Evolutionary conservation across 768 basidiomycete species (phyloP).

Genomic region (Lanmaoa pseudosensibilis): DNA sequence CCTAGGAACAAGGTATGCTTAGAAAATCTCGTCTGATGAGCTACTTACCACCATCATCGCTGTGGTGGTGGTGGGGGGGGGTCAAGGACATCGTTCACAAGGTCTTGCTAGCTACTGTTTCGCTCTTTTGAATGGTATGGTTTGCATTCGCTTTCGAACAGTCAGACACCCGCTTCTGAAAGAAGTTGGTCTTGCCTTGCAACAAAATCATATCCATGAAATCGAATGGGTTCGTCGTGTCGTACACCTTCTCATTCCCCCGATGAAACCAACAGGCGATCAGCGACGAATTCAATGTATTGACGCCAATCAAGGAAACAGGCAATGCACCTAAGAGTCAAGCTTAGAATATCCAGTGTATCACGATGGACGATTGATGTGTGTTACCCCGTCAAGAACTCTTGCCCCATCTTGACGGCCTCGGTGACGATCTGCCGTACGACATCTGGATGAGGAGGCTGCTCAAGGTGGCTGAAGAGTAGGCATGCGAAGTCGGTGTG

Average conservation of each 20-base stretch:
- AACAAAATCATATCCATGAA: constrained; percentile 96
- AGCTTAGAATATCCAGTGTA: background rate
- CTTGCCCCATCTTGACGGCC: constrained; percentile 84
- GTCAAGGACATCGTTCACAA: constrained; percentile 38
- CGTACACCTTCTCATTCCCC: constrained; percentile 82
- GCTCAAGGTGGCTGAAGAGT: constrained; percentile 78
- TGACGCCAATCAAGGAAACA: constrained; percentile 80
- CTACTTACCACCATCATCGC: constrained; percentile 18
- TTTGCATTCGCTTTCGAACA: constrained; percentile 69
- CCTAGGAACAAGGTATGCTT: constrained; percentile 4
- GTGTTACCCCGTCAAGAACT: constrained; percentile 74
- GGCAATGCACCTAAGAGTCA: constrained; percentile 73
- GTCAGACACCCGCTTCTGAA: constrained; percentile 91
- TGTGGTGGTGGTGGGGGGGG: too few relatives aligned
- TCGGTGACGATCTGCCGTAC: constrained; percentile 72
- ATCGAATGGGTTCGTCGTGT: constrained; percentile 79
- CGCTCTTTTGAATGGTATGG: constrained; percentile 26
- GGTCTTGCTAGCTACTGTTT: constrained; percentile 22
- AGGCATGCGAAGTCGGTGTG: constrained; percentile 96
- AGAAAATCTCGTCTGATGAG: constrained; percentile 44
- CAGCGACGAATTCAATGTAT: constrained; percentile 91
- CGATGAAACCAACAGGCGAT: constrained; percentile 79
- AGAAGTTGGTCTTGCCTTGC: constrained; percentile 97
- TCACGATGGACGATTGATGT: background rate
- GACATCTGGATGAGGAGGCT: constrained; percentile 78